Base-by-base conservation (phyloP, 2,329 filamentous ascomycete species). In the Raffaelea albimanens region DNA sequence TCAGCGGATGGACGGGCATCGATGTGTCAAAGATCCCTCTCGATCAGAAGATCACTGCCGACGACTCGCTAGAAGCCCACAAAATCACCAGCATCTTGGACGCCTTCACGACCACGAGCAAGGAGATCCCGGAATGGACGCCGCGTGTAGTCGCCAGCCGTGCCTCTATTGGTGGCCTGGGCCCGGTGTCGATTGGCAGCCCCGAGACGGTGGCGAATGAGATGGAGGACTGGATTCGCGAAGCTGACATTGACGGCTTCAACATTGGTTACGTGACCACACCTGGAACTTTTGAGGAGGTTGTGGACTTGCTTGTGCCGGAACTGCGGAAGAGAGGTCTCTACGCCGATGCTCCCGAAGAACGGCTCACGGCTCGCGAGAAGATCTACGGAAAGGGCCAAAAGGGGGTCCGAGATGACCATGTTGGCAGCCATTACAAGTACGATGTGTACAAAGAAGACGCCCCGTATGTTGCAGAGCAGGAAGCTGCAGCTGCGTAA, bases 231-330 rank as follows among this genome's bases (percentile, higher is more conserved):
- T 87, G 83, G 82, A 67, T 87, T 0, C 57, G 67, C 5, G 82
- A 85, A 58, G 82, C 80, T 0, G 83, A 85, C 54, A 75, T 87
- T 1, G 83, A 87, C 58, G 83, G 83, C 0, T 88, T 88, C 63
- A 88, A 88, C 58, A 72, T 60, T 9, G 36, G 25, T n/a, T 20
- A 22, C 13, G 40, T 52, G 5, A 43, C 40, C 4, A 43, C 82
- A 81, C 0, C 71, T 73, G 31, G 79, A 77, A 45, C 40, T 0
- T 86, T 85, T 58, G 72, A 80, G 46, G 82, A 86, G 52, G 72
- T 86, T 1, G 75, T 82, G 23, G 75, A 83, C 7, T 64, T 83
- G 8, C 59, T 86, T 3, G 55, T 86, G 0, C 81, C 83, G 0
- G 83, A 84, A 52, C 61, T 86, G 22, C 70, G 69, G 44, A 61